A percentile compares a stretch with the other conserved stretches of the same genome.
phyloP scores from a whole-genome alignment of 345 rosid genomes.

The Turritis glabra region DNA sequence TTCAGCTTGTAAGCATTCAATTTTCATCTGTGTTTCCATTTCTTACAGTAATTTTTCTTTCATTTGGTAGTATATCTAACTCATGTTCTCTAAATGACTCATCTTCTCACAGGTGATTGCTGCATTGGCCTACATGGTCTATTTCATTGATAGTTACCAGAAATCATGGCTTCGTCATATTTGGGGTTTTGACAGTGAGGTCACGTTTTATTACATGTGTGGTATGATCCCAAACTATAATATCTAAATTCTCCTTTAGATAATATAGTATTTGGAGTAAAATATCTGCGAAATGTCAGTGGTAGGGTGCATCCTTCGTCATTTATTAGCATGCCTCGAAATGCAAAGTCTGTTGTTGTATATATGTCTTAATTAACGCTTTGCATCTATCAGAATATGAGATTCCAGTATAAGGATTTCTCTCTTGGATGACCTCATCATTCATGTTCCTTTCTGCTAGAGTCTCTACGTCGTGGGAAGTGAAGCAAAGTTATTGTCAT shows the following conservation, averaged over 20 bases:
- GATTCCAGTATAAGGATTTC: not conserved
- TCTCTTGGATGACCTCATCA: not conserved
- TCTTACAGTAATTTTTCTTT: not conserved
- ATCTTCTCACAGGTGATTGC: constrained; percentile 69
- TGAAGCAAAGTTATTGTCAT: not conserved
- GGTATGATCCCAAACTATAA: constrained; percentile 56
- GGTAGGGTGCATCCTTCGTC: not conserved
- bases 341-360: not conserved
- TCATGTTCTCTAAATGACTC: not conserved
- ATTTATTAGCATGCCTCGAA: not conserved
- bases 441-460: not conserved
- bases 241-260: not conserved
- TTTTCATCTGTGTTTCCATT: not conserved
- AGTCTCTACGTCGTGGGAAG: not conserved
- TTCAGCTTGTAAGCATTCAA: constrained; percentile 75
- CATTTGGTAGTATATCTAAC: not conserved
- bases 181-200: constrained; percentile 89
- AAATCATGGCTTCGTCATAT: constrained; percentile 83
- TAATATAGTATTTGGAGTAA: not conserved
- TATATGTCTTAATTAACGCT: not conserved
- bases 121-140: constrained; percentile 84
- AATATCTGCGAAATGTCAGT: not conserved
- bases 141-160: constrained; percentile 70
- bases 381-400: not conserved
- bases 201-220: constrained; percentile 93